Conservation (phyloP, 305 asterid species). For the Fraxinus velutina region DNA sequence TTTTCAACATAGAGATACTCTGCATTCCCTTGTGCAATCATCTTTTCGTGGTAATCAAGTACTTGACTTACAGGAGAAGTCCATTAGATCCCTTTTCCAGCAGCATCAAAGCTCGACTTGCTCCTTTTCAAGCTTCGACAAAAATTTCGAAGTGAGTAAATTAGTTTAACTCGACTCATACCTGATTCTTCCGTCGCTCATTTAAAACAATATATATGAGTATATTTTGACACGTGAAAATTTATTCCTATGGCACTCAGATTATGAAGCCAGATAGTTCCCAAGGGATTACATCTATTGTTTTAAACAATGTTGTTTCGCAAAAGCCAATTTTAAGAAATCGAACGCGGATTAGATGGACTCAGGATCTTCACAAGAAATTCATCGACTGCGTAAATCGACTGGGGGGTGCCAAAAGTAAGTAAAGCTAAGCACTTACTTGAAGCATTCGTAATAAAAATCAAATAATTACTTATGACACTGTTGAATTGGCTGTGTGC, state of each 20-base stretch:
- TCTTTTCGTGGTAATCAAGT: slow-evolving; percentile 22
- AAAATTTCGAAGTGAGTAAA: slow-evolving; percentile 21
- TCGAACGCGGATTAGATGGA: slow-evolving; percentile 44
- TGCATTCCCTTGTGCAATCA: slow-evolving; percentile 43
- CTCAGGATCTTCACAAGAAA: slow-evolving; percentile 38
- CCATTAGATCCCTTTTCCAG: not conserved
- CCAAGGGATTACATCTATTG: slow-evolving; percentile 3
- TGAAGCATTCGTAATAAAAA: not conserved
- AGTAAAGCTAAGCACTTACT: not conserved
- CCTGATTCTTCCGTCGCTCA: not conserved
- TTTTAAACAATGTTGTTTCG: not conserved
- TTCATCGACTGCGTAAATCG: slow-evolving; percentile 34
- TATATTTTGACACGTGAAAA: slow-evolving; percentile 15
- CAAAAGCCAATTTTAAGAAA: slow-evolving; percentile 17
- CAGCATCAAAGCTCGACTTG: slow-evolving; percentile 2
- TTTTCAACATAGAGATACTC: slow-evolving; percentile 26
- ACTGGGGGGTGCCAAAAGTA: slow-evolving; percentile 52
- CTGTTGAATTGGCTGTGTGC: slow-evolving; percentile 23
- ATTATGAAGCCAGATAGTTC: slow-evolving; percentile 4
- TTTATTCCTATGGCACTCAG: slow-evolving; percentile 14
- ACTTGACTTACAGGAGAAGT: not conserved
- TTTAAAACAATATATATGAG: not conserved
- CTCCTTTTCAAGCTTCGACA: slow-evolving; percentile 7
- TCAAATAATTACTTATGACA: not conserved
- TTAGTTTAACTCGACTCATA: not conserved